Evolutionary conservation across 75 land plant genomes (phyloP), one percentile per base, ranked within the genome.

Genomic region (Cunninghamia lanceolata): DNA sequence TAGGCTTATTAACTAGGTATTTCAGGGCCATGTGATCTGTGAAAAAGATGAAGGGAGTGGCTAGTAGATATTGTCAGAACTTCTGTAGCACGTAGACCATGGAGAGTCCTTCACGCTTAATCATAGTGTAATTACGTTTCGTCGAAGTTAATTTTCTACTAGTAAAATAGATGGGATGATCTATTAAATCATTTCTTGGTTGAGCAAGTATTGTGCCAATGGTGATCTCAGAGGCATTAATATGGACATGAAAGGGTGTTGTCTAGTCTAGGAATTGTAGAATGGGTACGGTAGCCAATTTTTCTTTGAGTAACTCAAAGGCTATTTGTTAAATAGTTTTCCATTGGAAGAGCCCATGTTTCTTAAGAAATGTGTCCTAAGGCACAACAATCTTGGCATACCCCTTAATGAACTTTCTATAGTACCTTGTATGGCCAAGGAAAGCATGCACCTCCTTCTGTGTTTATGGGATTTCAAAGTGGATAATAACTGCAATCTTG

Each of bases 81-180:
- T 84, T 84, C 70, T 84, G 19, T 9, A 84, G 38, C 14, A 40
- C 85, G 68, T 84, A 84, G 0, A 84, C 3, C 85, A 84, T 63
- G 0, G 73, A 74, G 4, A 84, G 11, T 1, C 39, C 85, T 68
- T 84, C 42, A 0, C 74, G 0, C 15, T 63, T 1, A 15, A 4
- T 84, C 3, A 11, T 66, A 0, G 21, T 32, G 2, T 84, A 84
- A 0, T 84, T 84, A 0, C 3, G 59, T 4, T 84, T 1, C 3
- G 21, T 17, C n/a, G 74, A 7, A 4, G 38, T 30, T 35, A 84
- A 35, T 35, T 84, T 34, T 15, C 39, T 9, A 32, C 38, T 70
- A 66, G 0, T 6, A 17, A 63, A 63, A 34, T 16, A 38, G 8
- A 30, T 63, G 0, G 66, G 71, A 36, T 63, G 28, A 32, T 84